A percentile compares a stretch with the other conserved stretches of the same genome.
Conservation (phyloP, 306 rosid genomes). For the cucumber (Cucumis sativus) region DNA sequence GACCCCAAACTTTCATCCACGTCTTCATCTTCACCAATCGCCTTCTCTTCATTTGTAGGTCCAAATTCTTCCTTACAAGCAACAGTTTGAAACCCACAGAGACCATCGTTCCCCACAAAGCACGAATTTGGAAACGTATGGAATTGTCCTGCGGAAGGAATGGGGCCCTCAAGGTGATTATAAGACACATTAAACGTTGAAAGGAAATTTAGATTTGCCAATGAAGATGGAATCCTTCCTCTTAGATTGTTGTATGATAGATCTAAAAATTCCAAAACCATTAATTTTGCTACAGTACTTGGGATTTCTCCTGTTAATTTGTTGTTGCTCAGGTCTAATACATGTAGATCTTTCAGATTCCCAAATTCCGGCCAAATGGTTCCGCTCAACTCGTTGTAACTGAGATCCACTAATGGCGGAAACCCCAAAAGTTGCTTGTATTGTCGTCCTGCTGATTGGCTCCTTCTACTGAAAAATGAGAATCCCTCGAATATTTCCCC, state of each 20-base stretch:
- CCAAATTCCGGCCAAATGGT: constrained; percentile 42
- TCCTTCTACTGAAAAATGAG: constrained; percentile 32
- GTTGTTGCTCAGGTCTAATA: constrained; percentile 28
- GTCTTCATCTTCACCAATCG: background rate
- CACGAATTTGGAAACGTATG: constrained; percentile 35
- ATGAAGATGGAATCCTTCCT: constrained; percentile 27
- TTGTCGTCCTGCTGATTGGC: constrained; percentile 24
- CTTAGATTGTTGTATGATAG: constrained; percentile 33
- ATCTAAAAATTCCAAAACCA: constrained; percentile 41
- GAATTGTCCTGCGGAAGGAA: constrained; percentile 38
- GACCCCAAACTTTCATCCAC: background rate
- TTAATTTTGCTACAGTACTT: constrained; percentile 15
- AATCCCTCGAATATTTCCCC: constrained; percentile 23
- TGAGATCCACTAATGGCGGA: constrained; percentile 33
- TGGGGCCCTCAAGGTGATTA: constrained; percentile 30
- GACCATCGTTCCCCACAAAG: constrained; percentile 30
- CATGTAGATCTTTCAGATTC: constrained; percentile 27
- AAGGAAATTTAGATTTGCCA: constrained; percentile 27
- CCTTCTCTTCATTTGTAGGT: background rate
- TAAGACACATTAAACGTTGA: constrained; percentile 37
- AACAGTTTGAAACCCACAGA: constrained; percentile 19
- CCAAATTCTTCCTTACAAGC: constrained; percentile 5
- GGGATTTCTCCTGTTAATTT: constrained; percentile 33
- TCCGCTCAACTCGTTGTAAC: constrained; percentile 31
- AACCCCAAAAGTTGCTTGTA: constrained; percentile 35